Evolutionary conservation across 2,329 filamentous ascomycete species (phyloP), one percentile per base, ranked within the genome.

Genomic region (Trichocomaceae sp.): DNA sequence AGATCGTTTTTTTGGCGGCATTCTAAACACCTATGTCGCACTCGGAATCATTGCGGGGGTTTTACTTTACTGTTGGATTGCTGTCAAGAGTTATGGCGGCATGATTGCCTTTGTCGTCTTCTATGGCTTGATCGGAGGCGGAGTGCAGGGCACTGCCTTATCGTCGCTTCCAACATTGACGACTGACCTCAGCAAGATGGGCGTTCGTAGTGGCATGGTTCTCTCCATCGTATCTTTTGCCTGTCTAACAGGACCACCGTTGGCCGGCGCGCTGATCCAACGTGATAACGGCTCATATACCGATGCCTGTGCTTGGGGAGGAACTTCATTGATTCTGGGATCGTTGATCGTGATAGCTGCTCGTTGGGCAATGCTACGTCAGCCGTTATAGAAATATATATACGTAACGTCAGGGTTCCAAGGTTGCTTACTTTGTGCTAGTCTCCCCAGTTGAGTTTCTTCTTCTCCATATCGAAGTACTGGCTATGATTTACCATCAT

Each of bases 91-190:
- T 20, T 50, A 52, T 10, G 46, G 29, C 1, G 55, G 55, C 2
- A 39, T 57, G 46, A 42, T 50, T 50, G 55, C 17, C 12, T 57
- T 53, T 26, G 26, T 52, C n/a, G 51, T 57, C 19, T 51, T 48
- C 41, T 57, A 57, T 33, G 55, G 55, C 4, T 42, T 54, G 15
- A 49, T 50, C 9, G 50, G 31, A 2, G 55, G 50, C 2, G 51
- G 50, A 6, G 50, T 50, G 15, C 51, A 54, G 35, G 50, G 47
- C 3, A 66, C 88, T 13, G 87, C 88, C 61, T 84, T 85, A 0
- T 82, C 84, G 0, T 80, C 78, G 0, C 63, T 86, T 35, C 79
- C 78, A 78, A 77, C 42, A 67, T 83, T 56, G 80, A 77, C 1
- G 72, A 72, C 0, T 75, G 49, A 83, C 61, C 56, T 80, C 56